Conservation (phyloP, 208 protist species). For the Acanthamoeba sp. region DNA sequence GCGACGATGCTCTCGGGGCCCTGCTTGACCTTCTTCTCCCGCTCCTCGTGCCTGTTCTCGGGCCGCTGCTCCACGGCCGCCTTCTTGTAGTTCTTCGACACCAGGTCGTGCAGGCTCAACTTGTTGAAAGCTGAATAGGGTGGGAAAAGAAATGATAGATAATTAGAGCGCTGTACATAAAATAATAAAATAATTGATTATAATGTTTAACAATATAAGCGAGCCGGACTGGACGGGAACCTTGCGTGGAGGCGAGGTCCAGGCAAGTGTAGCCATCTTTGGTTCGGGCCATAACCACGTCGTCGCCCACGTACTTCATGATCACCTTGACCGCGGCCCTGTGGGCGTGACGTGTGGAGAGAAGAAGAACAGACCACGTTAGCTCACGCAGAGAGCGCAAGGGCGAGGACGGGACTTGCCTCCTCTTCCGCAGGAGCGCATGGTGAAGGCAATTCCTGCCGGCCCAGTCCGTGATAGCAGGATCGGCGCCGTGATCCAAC, state of each 20-base stretch:
- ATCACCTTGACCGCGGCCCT: conserved; percentile 19
- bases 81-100: background rate
- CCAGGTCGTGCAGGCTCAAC: conserved; percentile 39
- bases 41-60: background rate
- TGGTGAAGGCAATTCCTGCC: background rate
- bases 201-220: too few relatives aligned
- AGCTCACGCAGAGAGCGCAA: background rate
- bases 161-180: too few relatives aligned
- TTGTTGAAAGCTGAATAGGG: background rate
- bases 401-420: background rate
- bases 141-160: too few relatives aligned
- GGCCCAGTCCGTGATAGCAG: background rate
- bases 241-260: background rate
- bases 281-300: background rate
- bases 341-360: too few relatives aligned
- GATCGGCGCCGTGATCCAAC: conserved; percentile 15
- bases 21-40: background rate
- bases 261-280: conserved; percentile 29
- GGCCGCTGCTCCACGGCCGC: conserved; percentile 23
- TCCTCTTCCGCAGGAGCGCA: conserved; percentile 11
- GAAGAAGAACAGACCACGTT: background rate
- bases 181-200: too few relatives aligned
- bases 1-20: background rate
- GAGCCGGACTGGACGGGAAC: too few relatives aligned
- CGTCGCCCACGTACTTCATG: conserved; percentile 27